Conservation (phyloP, 2,329 filamentous ascomycete genomes). For the Fusarium secorum region DNA sequence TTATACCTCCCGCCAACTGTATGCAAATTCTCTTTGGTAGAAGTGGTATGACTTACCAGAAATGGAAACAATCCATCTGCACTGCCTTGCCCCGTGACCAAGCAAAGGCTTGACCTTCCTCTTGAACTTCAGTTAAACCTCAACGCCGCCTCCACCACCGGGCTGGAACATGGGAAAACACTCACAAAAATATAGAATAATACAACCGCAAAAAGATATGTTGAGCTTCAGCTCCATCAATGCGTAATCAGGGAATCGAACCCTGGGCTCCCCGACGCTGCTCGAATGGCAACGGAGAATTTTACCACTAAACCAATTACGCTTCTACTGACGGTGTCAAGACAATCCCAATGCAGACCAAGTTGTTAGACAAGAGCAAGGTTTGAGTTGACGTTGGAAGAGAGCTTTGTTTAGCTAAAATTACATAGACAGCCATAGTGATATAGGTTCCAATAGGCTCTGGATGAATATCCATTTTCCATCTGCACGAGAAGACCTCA, state of each 20-base stretch:
- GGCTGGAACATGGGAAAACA: neutral
- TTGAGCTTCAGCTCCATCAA: neutral
- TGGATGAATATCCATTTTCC: fast-evolving
- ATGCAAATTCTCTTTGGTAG: fast-evolving
- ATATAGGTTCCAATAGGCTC: neutral
- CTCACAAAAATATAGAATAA: fast-evolving
- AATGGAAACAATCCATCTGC: neutral
- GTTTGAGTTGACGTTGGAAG: neutral
- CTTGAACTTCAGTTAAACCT: fast-evolving
- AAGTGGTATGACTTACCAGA: neutral
- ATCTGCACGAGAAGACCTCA: fast-evolving
- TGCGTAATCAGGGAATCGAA: neutral
- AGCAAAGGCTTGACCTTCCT: neutral
- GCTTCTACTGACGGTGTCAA: neutral
- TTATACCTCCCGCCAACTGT: neutral
- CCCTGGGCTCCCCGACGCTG: neutral
- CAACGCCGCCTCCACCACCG: fast-evolving
- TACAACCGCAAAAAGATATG: neutral
- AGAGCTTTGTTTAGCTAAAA: neutral
- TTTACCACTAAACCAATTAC: neutral
- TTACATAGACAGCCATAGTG: neutral
- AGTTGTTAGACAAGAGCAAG: fast-evolving
- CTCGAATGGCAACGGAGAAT: neutral
- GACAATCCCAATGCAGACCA: fast-evolving
- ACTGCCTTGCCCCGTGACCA: neutral